Evolutionary conservation across 1,284 basidiomycete species (phyloP), one percentile per base, ranked within the genome.

Genomic region (Chondrostereum purpureum): DNA sequence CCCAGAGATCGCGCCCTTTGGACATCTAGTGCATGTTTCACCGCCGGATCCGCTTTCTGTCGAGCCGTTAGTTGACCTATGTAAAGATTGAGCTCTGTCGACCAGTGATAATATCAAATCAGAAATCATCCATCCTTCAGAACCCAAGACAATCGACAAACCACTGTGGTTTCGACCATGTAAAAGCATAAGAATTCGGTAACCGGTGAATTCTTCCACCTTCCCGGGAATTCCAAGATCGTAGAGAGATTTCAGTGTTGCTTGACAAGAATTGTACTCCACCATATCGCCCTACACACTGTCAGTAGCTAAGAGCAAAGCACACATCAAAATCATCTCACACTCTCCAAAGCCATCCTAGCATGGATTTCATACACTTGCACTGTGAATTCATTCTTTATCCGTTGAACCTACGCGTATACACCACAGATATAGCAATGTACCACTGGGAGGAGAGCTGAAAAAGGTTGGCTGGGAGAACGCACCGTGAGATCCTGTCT

Each of bases 191-290:
- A 99, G 79, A 61, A 99, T 97, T 41, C 92, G 88, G 64, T 99
- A 99, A 47, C 93, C 95, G 19, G 95, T 82, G 62, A 99, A 99
- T 68, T 99, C 96, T 62, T 93, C 86, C 10, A 83, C 83, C 60
- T 89, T 87, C 38, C 95, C 96, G 45, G 82, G 78, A 46, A 99
- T 83, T 39, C 92, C 92, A 50, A 92, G 79, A 56, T 95, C 92
- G 65, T 99, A 99, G 23, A 99, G 79, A 45, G 80, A 78, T 57
- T 89, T 87, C 41, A 99, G 70, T 60, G 92, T 88, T 31, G 88
- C 88, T 65, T 97, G 93, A 67, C 96, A 99, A 66, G 95, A 90
- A 64, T 98, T 99, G 64, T 96, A 99, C 77, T 99, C 96, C 57
- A 96, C 93, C 73, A 99, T 87, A 62, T 99, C 96, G 60, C 79